These are phyloP conservation scores for Clavispora vitiphila DNA, from an alignment of 805 yeast genomes.

Conservation along the genomic window DNA sequence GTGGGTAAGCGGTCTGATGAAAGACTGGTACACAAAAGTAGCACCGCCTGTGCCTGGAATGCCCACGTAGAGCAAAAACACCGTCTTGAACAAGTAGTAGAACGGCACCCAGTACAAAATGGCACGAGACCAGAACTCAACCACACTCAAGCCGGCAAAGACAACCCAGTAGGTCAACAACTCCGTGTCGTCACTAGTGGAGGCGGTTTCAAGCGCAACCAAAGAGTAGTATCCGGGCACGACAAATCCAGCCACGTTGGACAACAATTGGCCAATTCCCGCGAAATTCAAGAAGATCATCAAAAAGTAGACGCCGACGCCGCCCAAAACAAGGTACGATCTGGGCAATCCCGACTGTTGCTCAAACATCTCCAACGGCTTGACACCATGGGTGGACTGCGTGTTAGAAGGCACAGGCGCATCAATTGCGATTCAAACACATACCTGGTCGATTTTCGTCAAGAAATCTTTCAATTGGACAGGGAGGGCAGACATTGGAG, in stretches of 20 bases:
- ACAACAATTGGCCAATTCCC: slow-evolving; percentile 89
- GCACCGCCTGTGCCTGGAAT: slow-evolving; percentile 91
- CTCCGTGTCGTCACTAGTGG: slow-evolving; percentile 74
- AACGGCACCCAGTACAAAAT: slow-evolving; percentile 95
- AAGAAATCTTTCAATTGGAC: slow-evolving; percentile 13
- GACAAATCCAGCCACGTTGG: slow-evolving; percentile 87
- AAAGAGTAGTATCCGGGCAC: slow-evolving; percentile 88
- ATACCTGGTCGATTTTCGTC: slow-evolving; percentile 14
- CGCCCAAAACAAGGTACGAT: slow-evolving; percentile 74
- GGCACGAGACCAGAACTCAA: slow-evolving; percentile 94
- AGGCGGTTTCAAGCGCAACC: slow-evolving; percentile 69
- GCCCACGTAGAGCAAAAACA: slow-evolving; percentile 81
- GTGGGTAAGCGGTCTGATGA: slow-evolving; percentile 64
- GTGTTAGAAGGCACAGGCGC: slow-evolving; percentile 5
- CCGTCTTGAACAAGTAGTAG: slow-evolving; percentile 89
- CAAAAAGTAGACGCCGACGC: slow-evolving; percentile 61
- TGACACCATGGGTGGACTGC: slow-evolving; percentile 29
- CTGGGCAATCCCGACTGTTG: slow-evolving; percentile 60
- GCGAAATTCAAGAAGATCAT: slow-evolving; percentile 86
- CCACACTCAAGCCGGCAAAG: slow-evolving; percentile 83
- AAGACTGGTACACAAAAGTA: slow-evolving; percentile 52
- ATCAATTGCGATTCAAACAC: slow-evolving; percentile 1
- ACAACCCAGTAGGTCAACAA: slow-evolving; percentile 97
- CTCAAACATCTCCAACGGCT: slow-evolving; percentile 35
- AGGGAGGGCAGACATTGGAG: slow-evolving; percentile 12